These are phyloP conservation scores for Pleurotus djamor DNA, from an alignment of 768 basidiomycete genomes.

Conservation along the genomic window DNA sequence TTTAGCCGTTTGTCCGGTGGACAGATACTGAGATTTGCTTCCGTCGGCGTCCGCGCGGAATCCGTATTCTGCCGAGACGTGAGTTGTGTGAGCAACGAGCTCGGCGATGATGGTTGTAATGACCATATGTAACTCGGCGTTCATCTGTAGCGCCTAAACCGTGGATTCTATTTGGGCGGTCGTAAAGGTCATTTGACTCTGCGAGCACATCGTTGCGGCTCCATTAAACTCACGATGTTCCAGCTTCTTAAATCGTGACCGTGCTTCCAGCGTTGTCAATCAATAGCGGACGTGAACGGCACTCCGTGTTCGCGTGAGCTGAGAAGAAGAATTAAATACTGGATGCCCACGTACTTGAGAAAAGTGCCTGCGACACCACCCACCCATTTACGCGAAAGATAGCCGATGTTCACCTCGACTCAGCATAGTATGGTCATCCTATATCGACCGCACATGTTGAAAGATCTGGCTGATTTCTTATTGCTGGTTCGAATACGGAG, in stretches of 20 bases:
- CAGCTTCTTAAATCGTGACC: no score
- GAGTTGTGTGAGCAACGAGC: not conserved
- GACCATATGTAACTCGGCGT: not conserved
- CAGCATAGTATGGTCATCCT: no score
- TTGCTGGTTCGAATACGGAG: no score
- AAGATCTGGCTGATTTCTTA: no score
- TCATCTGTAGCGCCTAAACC: not conserved
- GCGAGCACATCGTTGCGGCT: no score
- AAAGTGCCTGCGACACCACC: not conserved
- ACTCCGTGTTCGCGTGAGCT: not conserved
- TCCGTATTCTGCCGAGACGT: conserved; percentile 5
- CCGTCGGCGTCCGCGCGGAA: not conserved
- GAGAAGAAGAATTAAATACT: no score
- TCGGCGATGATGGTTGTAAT: not conserved
- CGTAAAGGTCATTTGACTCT: no score
- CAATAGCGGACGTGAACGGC: not conserved
- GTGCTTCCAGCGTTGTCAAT: not conserved
- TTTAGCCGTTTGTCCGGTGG: not conserved
- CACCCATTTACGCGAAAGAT: not conserved
- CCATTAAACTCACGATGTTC: no score
- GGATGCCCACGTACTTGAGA: no score
- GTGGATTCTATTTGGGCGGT: no score
- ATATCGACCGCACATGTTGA: no score
- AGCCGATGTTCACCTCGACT: not conserved
- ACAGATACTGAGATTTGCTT: not conserved